Evolutionary conservation across 2,329 filamentous ascomycete genomes (phyloP).

Genomic region (Bisporella sp.): DNA sequence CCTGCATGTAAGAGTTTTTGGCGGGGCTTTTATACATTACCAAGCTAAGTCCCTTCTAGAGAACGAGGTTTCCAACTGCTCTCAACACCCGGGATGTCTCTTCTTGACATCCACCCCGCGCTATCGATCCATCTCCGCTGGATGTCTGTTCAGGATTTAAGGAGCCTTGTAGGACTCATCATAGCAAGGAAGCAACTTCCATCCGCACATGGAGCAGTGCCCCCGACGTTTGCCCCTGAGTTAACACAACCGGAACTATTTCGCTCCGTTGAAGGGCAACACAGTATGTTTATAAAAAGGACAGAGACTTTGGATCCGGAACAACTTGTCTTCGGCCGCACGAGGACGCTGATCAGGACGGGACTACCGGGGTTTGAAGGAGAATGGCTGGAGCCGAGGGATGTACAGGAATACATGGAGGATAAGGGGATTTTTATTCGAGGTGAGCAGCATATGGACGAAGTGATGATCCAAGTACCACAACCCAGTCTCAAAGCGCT

Average conservation of each 20-base stretch:
- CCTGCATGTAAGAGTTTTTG: neutral
- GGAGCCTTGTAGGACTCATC: no score
- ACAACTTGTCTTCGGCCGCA: neutral
- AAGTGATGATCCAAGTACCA: neutral
- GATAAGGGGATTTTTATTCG: neutral
- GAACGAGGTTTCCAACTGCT: neutral
- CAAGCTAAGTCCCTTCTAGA: no score
- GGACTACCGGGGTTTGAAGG: neutral
- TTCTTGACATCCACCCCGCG: neutral
- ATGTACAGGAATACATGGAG: conserved; percentile 4
- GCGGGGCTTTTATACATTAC: no score
- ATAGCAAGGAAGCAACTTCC: no score
- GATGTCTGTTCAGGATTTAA: neutral
- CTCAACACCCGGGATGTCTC: neutral
- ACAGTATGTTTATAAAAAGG: neutral
- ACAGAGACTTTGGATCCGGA: neutral
- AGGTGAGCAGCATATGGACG: neutral
- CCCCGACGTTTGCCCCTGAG: no score
- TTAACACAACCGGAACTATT: neutral
- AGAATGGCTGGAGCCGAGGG: conserved; percentile 2
- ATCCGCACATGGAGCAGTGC: no score
- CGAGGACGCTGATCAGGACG: conserved; percentile 1
- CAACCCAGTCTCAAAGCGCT: neutral
- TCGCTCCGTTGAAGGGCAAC: neutral
- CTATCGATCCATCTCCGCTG: neutral